Base-by-base conservation (phyloP, 108 stramenopile genomes). In the Skeletonema potamos region DNA sequence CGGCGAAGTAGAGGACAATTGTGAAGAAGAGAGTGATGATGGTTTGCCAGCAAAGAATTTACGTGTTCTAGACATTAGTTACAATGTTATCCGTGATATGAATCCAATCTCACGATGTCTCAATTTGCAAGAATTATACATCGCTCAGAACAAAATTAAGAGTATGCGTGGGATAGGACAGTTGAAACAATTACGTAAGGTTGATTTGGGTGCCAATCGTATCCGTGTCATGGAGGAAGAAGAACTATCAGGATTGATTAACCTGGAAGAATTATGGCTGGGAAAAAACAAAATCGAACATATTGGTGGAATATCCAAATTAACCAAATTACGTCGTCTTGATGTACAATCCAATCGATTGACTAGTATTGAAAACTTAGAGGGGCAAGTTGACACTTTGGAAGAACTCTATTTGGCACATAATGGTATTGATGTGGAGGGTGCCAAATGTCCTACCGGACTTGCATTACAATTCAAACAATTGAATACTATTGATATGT, bases 121-220 rank as follows among this genome's bases (percentile, higher is more conserved):
- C 10, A 85, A 90, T 85, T 80, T 92, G 27, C 61, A 66, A 36
- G 93, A 95, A 75, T 62, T 94, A 10, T 94, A 95, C 62, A 79
- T 99, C 37, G 97, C 98, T 26, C 96, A 98, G 85, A 99, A 99
- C 88, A 97, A 97, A 80, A 84, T 99, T 56, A 95, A 94, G 44
- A 65, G 66, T 28, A 97, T 99, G 29, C 82, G 73, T 39, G 97
- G 97, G 6, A 70, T 99, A 34, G 72, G 77, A 6, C 68, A 77
- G n/a, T 74, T 98, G 32, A 77, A 69, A 32, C 43, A 81, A 34
- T 84, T 99, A 54, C 65, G 80, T 61, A 96, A 96, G 62, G 77
- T 99, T 63, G 93, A 98, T 78, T 72, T 99, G 51, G 99, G 97
- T 20, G 96, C 96, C 30, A 98, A 98, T 76, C 82, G 95, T 46